Percentiles rank a stretch among this genome's conserved stretches.
Evolutionary conservation across 345 rosid genomes (phyloP).

Genomic region (Acer saccharum): DNA sequence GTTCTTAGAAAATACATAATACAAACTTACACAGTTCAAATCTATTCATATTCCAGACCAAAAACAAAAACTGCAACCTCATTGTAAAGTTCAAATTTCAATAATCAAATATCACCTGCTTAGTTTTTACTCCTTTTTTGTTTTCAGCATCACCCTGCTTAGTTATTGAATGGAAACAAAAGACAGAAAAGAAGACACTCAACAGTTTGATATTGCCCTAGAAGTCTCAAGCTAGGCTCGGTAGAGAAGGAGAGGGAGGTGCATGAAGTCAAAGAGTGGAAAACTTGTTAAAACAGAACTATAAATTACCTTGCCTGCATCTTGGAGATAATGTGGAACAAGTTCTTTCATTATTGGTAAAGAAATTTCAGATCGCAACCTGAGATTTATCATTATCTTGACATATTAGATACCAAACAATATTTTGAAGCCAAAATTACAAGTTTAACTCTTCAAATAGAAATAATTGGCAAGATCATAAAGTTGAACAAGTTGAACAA

Average conservation of each 20-base stretch:
- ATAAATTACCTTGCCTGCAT: slow-evolving; percentile 70
- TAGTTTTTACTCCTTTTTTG: not conserved
- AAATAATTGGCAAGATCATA: not conserved
- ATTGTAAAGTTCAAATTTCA: not conserved
- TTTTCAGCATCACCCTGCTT: not conserved
- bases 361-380: slow-evolving; percentile 93
- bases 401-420: slow-evolving; percentile 8
- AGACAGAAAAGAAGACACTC: not conserved
- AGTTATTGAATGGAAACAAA: not conserved
- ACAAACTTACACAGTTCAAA: not conserved
- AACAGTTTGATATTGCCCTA: not conserved
- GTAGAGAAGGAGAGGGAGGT: not conserved
- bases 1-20: not conserved
- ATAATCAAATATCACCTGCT: not conserved
- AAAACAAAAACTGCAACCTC: not conserved
- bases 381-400: slow-evolving; percentile 30
- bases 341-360: slow-evolving; percentile 94
- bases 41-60: not conserved
- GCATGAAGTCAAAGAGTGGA: not conserved
- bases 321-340: slow-evolving; percentile 97
- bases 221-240: not conserved
- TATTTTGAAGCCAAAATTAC: not conserved
- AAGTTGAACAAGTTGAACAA: not conserved
- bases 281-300: not conserved
- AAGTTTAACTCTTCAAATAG: slow-evolving; percentile 9